Percentiles rank a stretch among this genome's conserved stretches.
phyloP scores from a whole-genome alignment of 768 basidiomycete species.

The Cystobasidium tubakii region DNA sequence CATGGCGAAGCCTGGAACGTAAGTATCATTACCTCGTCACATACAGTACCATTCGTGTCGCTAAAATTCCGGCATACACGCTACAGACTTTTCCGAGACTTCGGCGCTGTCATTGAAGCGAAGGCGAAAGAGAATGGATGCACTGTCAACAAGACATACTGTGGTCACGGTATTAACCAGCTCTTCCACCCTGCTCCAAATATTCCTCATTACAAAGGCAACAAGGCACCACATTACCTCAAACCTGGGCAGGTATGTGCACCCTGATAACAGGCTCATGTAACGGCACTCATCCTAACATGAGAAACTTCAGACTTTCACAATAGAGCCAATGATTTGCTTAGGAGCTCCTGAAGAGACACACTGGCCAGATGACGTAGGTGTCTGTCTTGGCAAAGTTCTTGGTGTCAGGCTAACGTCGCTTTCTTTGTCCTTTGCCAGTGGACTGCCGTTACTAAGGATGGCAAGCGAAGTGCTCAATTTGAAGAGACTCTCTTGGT shows the following conservation, averaged over 20 bases:
- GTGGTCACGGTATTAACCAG: conserved; percentile 46
- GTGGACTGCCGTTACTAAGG: conserved; percentile 67
- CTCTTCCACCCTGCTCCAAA: conserved; percentile 45
- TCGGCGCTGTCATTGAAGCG: conserved; percentile 82
- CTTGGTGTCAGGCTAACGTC: background rate
- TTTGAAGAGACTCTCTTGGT: conserved; percentile 88
- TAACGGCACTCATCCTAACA: too few relatives aligned
- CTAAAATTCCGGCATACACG: conserved; percentile 45
- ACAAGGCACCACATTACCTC: conserved; percentile 41
- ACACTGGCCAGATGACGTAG: conserved; percentile 46
- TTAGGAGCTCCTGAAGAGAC: conserved; percentile 38
- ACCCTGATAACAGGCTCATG: background rate
- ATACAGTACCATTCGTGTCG: too few relatives aligned
- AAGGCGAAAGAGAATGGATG: conserved; percentile 76
- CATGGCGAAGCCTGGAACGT: conserved; percentile 79
- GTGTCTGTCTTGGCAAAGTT: background rate
- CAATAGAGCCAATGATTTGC: conserved; percentile 48
- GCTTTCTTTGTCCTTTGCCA: background rate
- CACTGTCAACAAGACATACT: conserved; percentile 67
- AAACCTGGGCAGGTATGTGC: conserved; percentile 35
- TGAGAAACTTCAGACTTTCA: conserved; percentile 46
- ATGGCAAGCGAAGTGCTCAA: conserved; percentile 71
- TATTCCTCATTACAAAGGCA: conserved; percentile 45
- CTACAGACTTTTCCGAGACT: conserved; percentile 66
- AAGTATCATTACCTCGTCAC: too few relatives aligned